Evolutionary conservation across 2,329 filamentous ascomycete species (phyloP), one percentile per base, ranked within the genome.

Genomic region (Lasiodiplodia hormozganensis): DNA sequence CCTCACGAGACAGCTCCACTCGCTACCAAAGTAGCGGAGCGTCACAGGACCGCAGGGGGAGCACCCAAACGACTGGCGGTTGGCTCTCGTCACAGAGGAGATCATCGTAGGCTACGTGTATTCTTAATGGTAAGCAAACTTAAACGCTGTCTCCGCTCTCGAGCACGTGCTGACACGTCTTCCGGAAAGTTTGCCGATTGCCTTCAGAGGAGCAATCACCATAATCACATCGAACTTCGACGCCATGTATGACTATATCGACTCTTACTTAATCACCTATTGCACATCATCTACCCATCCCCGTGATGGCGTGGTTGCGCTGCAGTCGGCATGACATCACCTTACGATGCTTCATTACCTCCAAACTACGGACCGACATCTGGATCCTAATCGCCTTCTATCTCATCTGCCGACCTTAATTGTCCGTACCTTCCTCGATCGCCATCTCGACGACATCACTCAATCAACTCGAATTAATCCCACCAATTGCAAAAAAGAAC

Each of bases 41-140:
- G 47, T 52, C 60, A 25, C 60, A 52, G 21, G 60, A 64, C 31
- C 60, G 60, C 10, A 36, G 47, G 14, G 60, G 28, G 10, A 52
- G 60, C 60, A 23, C 31, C 18, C 60, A 64, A 16, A 34, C 43
- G 12, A 36, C 12, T 43, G 47, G 60, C n/a, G 60, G 60, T 16
- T 64, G 60, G 60, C 60, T 64, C 43, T 64, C 60, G 12, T 52
- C 43, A 5, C 43, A 52, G 47, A 52, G 60, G 18, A 64, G 51
- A 38, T 64, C 60, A 11, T 64, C 60, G 11, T 52, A 52, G 34
- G 14, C 28, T 25, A 38, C 38, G n/a, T 52, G 28, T 52, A 16
- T 8, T 36, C 28, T 21, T 23, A 12, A 34, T 52, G n/a, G 60
- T 64, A 64, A 49, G 60, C 18, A 34, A 4, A 3, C 11, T 28